phyloP scores from a whole-genome alignment of 495 filamentous ascomycete genomes.

The Halenospora varia region DNA sequence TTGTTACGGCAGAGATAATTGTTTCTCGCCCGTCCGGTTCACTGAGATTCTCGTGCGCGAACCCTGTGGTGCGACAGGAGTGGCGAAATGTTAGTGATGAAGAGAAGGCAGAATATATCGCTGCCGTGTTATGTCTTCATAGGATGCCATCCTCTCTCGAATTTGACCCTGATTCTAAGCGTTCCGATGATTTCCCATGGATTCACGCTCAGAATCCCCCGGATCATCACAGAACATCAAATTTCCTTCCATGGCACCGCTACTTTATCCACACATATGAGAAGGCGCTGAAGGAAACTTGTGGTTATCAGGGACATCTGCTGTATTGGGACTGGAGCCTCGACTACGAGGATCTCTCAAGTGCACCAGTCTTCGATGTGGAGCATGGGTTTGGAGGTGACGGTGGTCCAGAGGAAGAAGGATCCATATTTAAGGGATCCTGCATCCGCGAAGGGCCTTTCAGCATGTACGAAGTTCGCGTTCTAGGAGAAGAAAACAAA shows the following conservation, averaged over 20 bases:
- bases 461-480: neutral
- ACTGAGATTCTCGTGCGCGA: too few relatives aligned
- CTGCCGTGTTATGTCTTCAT: too few relatives aligned
- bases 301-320: neutral
- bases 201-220: too few relatives aligned
- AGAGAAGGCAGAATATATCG: too few relatives aligned
- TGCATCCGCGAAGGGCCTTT: constrained; percentile 25
- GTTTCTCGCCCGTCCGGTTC: too few relatives aligned
- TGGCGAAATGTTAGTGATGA: too few relatives aligned
- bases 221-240: neutral
- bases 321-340: constrained; percentile 6
- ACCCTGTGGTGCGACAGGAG: too few relatives aligned
- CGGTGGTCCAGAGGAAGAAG: neutral
- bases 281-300: constrained; percentile 60
- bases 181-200: too few relatives aligned
- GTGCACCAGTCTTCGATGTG: neutral
- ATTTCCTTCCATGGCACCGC: constrained; percentile 67
- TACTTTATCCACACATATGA: constrained; percentile 64
- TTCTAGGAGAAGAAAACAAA: neutral
- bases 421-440: neutral
- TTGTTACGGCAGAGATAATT: too few relatives aligned
- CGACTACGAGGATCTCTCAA: neutral
- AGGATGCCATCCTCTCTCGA: too few relatives aligned
- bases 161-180: too few relatives aligned
- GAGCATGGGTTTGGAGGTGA: neutral